Evolutionary conservation across 2,329 filamentous ascomycete genomes (phyloP).

Genomic region (Talaromyces sp.): DNA sequence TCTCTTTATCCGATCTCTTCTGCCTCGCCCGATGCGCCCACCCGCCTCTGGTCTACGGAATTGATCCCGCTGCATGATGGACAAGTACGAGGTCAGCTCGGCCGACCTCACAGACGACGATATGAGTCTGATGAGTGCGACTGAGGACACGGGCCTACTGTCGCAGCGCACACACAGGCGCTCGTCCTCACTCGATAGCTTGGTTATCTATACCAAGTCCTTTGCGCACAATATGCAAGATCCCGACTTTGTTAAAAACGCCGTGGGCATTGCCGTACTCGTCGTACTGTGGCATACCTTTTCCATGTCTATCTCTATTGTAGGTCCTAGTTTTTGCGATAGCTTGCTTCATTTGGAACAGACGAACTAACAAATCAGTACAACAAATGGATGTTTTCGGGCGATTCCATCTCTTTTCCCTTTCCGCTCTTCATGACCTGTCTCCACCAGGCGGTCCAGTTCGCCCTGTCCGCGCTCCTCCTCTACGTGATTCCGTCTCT

Average conservation of each 20-base stretch:
- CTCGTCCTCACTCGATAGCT: slow-evolving; percentile 6
- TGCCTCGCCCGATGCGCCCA: not conserved
- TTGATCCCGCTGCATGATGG: slow-evolving; percentile 4
- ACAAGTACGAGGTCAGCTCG: slow-evolving; percentile 9
- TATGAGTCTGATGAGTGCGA: slow-evolving; percentile 2
- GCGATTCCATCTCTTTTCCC: slow-evolving; percentile 77
- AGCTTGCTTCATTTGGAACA: slow-evolving; percentile 8
- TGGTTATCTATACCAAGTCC: slow-evolving; percentile 48
- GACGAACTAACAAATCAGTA: slow-evolving; percentile 52
- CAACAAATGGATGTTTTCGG: slow-evolving; percentile 99
- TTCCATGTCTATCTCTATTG: slow-evolving; percentile 85
- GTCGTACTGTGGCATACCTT: slow-evolving; percentile 89
- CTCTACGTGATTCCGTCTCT: slow-evolving; percentile 78
- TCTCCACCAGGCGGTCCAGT: slow-evolving; percentile 93
- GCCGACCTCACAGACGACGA: slow-evolving; percentile 11
- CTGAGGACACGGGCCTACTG: slow-evolving; percentile 9
- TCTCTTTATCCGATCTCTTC: not conserved
- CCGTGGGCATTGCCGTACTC: slow-evolving; percentile 67
- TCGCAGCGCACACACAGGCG: slow-evolving; percentile 6
- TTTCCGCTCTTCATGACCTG: slow-evolving; percentile 95
- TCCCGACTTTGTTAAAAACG: slow-evolving; percentile 62
- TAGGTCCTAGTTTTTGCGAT: slow-evolving; percentile 43
- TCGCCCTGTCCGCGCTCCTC: slow-evolving; percentile 69
- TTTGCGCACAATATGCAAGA: slow-evolving; percentile 63
- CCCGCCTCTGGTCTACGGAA: not conserved